phyloP scores from a whole-genome alignment of 140 eudicot genomes.

The Flaveria floridana region DNA sequence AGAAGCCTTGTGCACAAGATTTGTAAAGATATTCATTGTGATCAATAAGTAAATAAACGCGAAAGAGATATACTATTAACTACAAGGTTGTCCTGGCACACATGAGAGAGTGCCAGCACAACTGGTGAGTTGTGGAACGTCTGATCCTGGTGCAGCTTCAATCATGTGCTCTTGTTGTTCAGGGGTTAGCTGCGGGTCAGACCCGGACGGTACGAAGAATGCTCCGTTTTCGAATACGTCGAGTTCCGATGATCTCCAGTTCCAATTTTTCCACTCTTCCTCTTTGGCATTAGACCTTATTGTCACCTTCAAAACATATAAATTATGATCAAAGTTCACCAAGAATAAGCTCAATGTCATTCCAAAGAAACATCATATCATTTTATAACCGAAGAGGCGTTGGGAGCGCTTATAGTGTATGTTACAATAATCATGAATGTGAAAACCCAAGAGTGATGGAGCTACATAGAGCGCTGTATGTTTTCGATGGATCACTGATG shows the following conservation, averaged over 20 bases:
- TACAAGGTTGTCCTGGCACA: conserved; percentile 41
- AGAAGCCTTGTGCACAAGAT: not conserved
- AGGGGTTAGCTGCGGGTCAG: conserved; percentile 27
- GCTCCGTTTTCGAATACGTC: conserved; percentile 66
- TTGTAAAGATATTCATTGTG: not conserved
- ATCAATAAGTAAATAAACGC: not conserved
- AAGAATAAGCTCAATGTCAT: not conserved
- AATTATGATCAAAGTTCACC: not conserved
- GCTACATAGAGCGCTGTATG: too few relatives aligned
- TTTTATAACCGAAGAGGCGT: too few relatives aligned
- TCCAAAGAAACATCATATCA: not conserved
- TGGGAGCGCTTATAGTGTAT: too few relatives aligned
- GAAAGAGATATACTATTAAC: not conserved
- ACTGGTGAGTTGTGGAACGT: conserved; percentile 49
- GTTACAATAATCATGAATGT: too few relatives aligned
- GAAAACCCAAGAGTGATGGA: too few relatives aligned
- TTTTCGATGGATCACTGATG: too few relatives aligned
- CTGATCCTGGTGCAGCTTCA: conserved; percentile 40
- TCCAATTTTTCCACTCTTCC: conserved; percentile 58
- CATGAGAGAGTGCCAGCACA: conserved; percentile 58
- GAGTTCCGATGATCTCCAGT: conserved; percentile 58
- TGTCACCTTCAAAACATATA: conserved; percentile 41
- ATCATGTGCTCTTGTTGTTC: conserved; percentile 33
- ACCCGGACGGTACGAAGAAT: conserved; percentile 49
- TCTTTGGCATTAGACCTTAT: conserved; percentile 44